Base-by-base conservation (phyloP, 768 basidiomycete genomes). In the Tubosaeta sp. region DNA sequence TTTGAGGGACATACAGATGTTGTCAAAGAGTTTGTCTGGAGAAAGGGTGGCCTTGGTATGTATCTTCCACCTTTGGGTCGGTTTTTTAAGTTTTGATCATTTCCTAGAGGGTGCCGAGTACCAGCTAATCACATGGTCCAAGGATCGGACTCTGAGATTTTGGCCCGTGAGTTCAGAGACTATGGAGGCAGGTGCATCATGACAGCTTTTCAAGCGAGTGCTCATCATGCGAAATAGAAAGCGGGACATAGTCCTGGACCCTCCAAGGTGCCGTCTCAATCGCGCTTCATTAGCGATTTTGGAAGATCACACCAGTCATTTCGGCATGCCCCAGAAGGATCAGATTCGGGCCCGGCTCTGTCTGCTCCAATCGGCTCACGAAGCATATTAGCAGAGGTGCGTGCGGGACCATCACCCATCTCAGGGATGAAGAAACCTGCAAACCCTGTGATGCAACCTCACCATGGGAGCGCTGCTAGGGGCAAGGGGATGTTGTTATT, bases 1-100 rank as follows among this genome's bases (percentile, higher is more conserved):
- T 95, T 94, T 57, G 87, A 90, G 58, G 94, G 93, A 0, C 93
- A 95, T 68, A 80, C 83, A 0, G 93, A 95, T 56, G 91, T 94
- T 2, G 95, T 98, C 18, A 96, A 95, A 62, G 95, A 99, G 70
- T 99, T 95, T 65, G 94, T 99, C 2, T 99, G 96, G 96, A 75
- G 96, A 53, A 82, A 77, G 61, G 79, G 85, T 3, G 78, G 76
- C 6, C 59, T 70, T 55, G 82, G 86, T 83, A 18, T 69, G 63
- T 46, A 11, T 32, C 0, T 29, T 2, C 4, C 6, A 2, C 14
- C n/a, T 16, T 27, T 3, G 16, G 4, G 21, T 31, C 12, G 27
- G 40, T 13, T 16, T 11, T 18, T 6, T 19, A 35, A 18, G 22
- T 43, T 27, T 7, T 29, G 11, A 11, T 19, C 13, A 36, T 34